A percentile compares a stretch with the other conserved stretches of the same genome.
phyloP scores from a whole-genome alignment of 305 asterid genomes.

The Rubia balearica region DNA sequence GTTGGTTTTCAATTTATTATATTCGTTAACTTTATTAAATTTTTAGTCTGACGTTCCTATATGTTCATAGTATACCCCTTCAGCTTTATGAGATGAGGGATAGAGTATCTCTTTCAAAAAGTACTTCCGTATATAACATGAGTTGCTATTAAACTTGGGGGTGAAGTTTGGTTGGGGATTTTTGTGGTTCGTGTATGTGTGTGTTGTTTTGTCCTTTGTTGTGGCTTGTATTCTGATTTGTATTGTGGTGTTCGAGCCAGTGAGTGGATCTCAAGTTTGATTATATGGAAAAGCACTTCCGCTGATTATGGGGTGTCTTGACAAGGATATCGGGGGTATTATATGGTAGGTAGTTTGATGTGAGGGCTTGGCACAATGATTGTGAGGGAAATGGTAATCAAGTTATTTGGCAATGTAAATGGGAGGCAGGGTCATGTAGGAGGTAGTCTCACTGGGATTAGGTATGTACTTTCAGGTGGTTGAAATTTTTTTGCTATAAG shows the following conservation, averaged over 20 bases:
- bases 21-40: conserved; percentile 30
- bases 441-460: no score
- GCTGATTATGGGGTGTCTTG: conserved; percentile 34
- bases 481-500: no score
- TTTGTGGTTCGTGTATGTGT: conserved; percentile 76
- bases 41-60: conserved; percentile 45
- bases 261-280: conserved; percentile 70
- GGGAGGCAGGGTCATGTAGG: no score
- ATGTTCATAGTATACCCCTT: conserved; percentile 66
- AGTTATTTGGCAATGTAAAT: no score
- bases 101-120: conserved; percentile 26
- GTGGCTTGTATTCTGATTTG: conserved; percentile 53
- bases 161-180: conserved; percentile 82
- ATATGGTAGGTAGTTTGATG: conserved; percentile 31
- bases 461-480: no score
- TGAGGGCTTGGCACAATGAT: conserved; percentile 29
- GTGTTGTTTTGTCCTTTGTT: conserved; percentile 63
- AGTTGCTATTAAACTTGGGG: conserved; percentile 53
- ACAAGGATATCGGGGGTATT: conserved; percentile 26
- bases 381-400: no score
- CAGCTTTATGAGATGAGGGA: conserved; percentile 32
- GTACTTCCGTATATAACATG: conserved; percentile 25
- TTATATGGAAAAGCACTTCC: conserved; percentile 61
- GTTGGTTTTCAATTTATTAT: conserved; percentile 46
- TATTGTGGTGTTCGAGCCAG: conserved; percentile 61